These are phyloP conservation scores for Zasmidium cellare DNA, from an alignment of 2,329 filamentous ascomycete species.

Conservation along the genomic window DNA sequence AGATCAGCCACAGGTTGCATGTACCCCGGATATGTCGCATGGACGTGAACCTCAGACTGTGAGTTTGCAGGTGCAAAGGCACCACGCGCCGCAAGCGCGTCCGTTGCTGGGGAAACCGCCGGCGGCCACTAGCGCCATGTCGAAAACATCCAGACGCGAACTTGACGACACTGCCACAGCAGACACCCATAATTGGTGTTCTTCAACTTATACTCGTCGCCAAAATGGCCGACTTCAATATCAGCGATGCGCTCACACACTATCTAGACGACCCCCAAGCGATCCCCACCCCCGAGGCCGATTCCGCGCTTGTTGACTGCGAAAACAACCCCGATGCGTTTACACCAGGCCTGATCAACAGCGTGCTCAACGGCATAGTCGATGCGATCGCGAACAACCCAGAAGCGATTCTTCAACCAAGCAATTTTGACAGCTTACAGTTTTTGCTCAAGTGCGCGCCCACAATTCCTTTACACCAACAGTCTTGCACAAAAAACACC, in stretches of 20 bases:
- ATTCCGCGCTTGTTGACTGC: conserved; percentile 80
- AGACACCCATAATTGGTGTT: background rate
- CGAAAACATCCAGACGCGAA: background rate
- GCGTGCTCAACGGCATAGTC: conserved; percentile 84
- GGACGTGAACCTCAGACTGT: background rate
- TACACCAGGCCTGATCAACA: conserved; percentile 76
- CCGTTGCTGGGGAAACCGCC: background rate
- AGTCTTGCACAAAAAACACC: conserved; percentile 29
- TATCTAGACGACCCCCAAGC: conserved; percentile 91
- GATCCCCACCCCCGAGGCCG: conserved; percentile 83
- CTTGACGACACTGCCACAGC: background rate
- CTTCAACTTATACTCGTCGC: conserved; percentile 17
- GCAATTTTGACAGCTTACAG: conserved; percentile 87
- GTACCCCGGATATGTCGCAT: background rate
- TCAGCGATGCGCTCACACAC: conserved; percentile 93
- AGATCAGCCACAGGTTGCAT: background rate
- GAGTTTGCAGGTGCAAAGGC: background rate
- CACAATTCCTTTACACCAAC: conserved; percentile 46
- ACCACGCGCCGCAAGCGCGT: background rate
- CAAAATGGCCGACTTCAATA: conserved; percentile 81
- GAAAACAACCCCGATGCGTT: conserved; percentile 87
- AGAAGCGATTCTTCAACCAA: conserved; percentile 76
- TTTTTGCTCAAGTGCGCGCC: conserved; percentile 92
- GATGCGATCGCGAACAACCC: conserved; percentile 90
- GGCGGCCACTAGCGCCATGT: background rate